Evolutionary conservation across 495 filamentous ascomycete species (phyloP), one percentile per base, ranked within the genome.

Genomic region (Hypoxylon lienhwacheense): DNA sequence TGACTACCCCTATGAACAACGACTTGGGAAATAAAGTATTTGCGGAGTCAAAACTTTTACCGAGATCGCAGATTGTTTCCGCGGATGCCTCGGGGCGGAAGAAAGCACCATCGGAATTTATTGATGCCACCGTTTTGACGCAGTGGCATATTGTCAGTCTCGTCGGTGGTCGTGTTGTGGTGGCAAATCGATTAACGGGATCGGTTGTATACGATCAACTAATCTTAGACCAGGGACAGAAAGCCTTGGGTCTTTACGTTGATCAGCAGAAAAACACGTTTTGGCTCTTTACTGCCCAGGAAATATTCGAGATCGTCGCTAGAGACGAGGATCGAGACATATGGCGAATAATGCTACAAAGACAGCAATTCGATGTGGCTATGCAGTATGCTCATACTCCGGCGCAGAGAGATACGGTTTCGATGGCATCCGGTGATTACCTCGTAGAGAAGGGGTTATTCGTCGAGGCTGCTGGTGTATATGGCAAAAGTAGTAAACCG

Each of bases 241-340:
- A 77, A 53, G 84, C 84, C 6, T 70, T 97, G 26, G 90, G 89
- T 19, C 79, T 98, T 14, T 83, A 88, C 59, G 85, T 90, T 4
- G 93, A 98, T 68, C 77, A 85, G 22, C 90, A 90, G 59, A 95
- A 97, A 73, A 91, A 89, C 53, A 98, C 93, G 0, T 97, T 88
- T 65, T 98, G 93, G 93, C 80, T 97, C 12, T 96, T 97, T 65
- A 97, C 95, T 1, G 76, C 79, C 4, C 76, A 86, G 48, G 89
- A 93, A 53, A 96, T 98, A 41, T 96, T 87, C 61, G 95, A 98
- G 73, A 87, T 98, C 35, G 88, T 90, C 7, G 86, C 89, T 12
- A 85, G 81, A 16, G 89, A 97, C 37, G 95, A 98, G 65, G 89
- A 92, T 60, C 73, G 92, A 58, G 91, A 97, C 72, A 80, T 97